Conservation (phyloP, 441 rosid species). For the Euphorbia schlechtendalii region DNA sequence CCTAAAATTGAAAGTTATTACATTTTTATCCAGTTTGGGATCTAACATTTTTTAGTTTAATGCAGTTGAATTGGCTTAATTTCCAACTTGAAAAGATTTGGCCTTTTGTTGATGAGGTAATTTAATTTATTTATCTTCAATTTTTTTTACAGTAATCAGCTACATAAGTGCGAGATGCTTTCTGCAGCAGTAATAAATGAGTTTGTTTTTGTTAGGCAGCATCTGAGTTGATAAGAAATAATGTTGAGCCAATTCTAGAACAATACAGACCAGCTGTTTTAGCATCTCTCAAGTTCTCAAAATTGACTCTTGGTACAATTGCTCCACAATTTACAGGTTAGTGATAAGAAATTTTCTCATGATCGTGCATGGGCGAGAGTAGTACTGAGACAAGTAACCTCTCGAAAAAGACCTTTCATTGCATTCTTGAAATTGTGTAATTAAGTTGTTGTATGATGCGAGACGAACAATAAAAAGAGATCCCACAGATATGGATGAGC, state of each 20-base stretch:
- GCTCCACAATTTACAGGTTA: conserved; percentile 96
- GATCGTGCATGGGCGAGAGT: too few species aligned
- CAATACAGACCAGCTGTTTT: conserved; percentile 69
- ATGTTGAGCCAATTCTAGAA: conserved; percentile 88
- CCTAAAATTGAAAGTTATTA: too few species aligned
- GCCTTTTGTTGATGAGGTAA: conserved; percentile 74
- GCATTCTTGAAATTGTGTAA: too few species aligned
- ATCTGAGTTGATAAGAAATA: conserved; percentile 75
- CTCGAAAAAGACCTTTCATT: too few species aligned
- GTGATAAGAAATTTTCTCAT: too few species aligned
- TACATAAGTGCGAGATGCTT: too few species aligned
- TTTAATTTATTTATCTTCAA: background rate
- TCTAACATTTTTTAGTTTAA: conserved; percentile 8
- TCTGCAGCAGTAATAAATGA: too few species aligned
- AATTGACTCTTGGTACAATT: conserved; percentile 92
- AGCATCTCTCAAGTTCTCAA: conserved; percentile 78
- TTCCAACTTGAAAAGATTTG: conserved; percentile 76
- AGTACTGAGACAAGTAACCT: too few species aligned
- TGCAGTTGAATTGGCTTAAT: conserved; percentile 87
- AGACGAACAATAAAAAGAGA: too few species aligned
- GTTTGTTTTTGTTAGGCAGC: conserved; percentile 65
- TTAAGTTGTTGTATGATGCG: too few species aligned
- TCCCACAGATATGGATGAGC: too few species aligned
- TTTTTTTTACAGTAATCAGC: too few species aligned
- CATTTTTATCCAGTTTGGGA: background rate